A percentile compares a stretch with the other conserved stretches of the same genome.
Conservation (phyloP, 2,329 filamentous ascomycete genomes). For the Pyricularia grisea region DNA sequence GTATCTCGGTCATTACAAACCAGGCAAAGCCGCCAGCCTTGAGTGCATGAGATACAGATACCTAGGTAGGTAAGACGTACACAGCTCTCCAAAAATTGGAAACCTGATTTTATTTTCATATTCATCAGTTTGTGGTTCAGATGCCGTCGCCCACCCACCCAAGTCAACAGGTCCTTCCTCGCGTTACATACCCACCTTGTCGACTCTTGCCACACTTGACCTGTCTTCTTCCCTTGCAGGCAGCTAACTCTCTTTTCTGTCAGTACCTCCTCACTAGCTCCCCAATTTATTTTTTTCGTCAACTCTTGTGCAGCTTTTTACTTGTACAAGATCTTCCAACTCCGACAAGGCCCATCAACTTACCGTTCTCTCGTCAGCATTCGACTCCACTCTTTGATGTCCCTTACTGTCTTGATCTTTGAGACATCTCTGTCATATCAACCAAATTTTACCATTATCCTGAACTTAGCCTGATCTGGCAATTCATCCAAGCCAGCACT, state of each 20-base stretch:
- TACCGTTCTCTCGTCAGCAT: neutral
- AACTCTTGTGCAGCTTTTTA: neutral
- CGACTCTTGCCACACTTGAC: neutral
- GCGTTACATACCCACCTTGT: neutral
- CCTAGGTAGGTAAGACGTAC: neutral
- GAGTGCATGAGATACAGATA: neutral
- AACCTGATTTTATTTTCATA: neutral
- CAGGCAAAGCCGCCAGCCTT: neutral
- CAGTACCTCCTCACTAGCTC: neutral
- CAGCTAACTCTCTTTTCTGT: neutral
- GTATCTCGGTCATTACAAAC: neutral
- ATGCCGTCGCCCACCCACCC: neutral
- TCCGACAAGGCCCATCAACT: neutral
- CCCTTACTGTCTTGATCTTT: slow-evolving; percentile 5
- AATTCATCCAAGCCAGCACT: neutral
- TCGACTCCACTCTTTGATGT: neutral
- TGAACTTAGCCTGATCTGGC: neutral
- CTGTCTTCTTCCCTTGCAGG: neutral
- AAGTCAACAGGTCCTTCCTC: neutral
- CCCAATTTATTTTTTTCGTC: neutral
- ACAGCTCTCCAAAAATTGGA: neutral
- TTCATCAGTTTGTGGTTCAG: neutral
- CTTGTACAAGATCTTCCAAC: neutral
- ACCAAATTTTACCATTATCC: slow-evolving; percentile 3
- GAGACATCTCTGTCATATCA: slow-evolving; percentile 11